Conservation (phyloP, 768 basidiomycete genomes). For the Phlebiopsis gigantea region DNA sequence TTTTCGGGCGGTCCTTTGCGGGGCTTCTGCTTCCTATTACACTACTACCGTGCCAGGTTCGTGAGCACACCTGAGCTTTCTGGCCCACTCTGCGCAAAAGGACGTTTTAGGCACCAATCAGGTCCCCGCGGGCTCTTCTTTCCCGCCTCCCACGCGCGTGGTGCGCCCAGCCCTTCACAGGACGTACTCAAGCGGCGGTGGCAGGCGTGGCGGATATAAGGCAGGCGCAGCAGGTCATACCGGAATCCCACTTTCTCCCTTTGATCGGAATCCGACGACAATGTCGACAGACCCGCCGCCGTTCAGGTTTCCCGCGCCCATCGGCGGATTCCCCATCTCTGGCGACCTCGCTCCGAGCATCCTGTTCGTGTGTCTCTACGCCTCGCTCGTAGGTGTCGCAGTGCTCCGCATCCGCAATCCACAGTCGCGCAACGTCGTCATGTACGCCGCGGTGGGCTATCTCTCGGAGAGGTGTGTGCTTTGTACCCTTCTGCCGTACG, state of each 20-base stretch:
- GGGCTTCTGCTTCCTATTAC: not conserved
- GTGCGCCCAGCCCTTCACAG: not conserved
- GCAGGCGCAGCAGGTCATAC: not conserved
- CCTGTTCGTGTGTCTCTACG: conserved; percentile 19
- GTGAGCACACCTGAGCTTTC: not conserved
- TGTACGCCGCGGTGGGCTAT: conserved; percentile 11
- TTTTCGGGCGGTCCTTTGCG: too few species aligned
- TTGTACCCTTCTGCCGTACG: not conserved
- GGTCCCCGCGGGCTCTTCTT: not conserved
- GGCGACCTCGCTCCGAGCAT: conserved; percentile 24
- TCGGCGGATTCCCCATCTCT: conserved; percentile 5
- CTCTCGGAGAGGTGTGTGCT: conserved; percentile 17
- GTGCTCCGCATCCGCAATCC: conserved; percentile 12
- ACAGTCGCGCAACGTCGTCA: conserved; percentile 11
- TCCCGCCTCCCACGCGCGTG: not conserved
- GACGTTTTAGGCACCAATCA: not conserved
- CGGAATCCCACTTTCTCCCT: not conserved
- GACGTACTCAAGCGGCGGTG: not conserved
- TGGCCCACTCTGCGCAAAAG: not conserved
- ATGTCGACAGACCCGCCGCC: not conserved
- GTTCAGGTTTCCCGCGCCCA: conserved; percentile 6
- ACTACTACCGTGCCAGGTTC: not conserved
- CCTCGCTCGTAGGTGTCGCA: conserved; percentile 12
- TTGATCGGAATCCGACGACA: not conserved
- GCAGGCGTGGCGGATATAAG: not conserved